Evolutionary conservation across 306 rosid species (phyloP), one percentile per base, ranked within the genome.

Genomic region (Trichosanthes truncata): DNA sequence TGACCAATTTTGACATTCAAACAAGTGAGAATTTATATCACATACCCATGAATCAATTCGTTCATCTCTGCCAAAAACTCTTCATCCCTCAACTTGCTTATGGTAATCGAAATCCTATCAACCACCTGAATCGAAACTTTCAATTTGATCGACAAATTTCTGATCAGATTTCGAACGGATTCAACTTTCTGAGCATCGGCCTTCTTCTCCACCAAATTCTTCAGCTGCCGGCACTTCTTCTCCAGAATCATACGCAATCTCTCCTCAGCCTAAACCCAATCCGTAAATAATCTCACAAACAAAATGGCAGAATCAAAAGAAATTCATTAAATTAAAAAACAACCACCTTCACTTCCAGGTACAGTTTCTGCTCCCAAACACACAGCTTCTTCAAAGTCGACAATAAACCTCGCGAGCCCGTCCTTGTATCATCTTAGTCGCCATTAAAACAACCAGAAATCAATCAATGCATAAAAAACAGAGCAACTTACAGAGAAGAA

Each of bases 351-450:
- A 94, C 97, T 87, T 94, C 97, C 38, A 82, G 79, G 52, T 91
- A 89, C 5, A 94, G 87, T 82, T 94, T 94, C 85, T 89, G 89
- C 89, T 94, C 98, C 98, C 98, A 91, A 82, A 89, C 49, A 25
- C 80, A 86, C 1, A 94, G 84, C 82, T 85, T 91, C 85, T 83
- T 86, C 79, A 94, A 78, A 76, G 90, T 87, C 52, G 89, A 82
- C 78, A 87, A 77, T 10, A 94, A 82, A 69, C 84, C 90, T 57
- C 57, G 81, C 3, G 83, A 77, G 68, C 78, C 49, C 36, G 75
- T 68, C 2, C 80, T 83, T 61, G 55, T n/a, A 13, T 88, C 91
- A 13, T 88, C 91, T 78, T 52, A 60, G 15, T 80, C 85, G 84
- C 53, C 38, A 7, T 81, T 82, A 80, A 78, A 18, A 61, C 62